Evolutionary conservation across 2,329 filamentous ascomycete genomes (phyloP).

Genomic region (Metarhizium anisopliae): DNA sequence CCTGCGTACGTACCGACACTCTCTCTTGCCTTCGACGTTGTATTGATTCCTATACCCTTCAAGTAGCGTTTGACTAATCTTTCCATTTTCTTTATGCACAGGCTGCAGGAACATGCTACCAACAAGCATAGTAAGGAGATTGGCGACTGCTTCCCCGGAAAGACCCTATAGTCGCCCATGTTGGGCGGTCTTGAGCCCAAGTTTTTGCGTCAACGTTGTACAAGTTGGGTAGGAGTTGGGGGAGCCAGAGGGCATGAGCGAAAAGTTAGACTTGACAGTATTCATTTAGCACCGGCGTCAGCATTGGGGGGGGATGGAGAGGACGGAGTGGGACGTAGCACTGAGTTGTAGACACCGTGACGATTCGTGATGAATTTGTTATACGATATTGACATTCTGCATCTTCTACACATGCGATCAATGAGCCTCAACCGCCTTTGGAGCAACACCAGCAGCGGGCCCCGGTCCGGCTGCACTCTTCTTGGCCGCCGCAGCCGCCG

Average conservation of each 20-base stretch:
- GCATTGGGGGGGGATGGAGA: not conserved
- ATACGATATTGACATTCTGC: not conserved
- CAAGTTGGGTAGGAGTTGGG: not conserved
- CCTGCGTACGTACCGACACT: conserved; percentile 46
- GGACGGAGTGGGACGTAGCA: not conserved
- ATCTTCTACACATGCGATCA: not conserved
- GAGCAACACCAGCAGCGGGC: conserved; percentile 12
- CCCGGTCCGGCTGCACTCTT: conserved; percentile 20
- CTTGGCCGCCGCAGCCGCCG: conserved; percentile 13
- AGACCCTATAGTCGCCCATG: conserved; percentile 8
- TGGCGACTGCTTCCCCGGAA: conserved; percentile 60
- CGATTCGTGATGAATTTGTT: not conserved
- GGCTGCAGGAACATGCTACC: conserved; percentile 59
- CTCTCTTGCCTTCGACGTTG: not conserved
- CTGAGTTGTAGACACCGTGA: not conserved
- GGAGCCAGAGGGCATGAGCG: not conserved
- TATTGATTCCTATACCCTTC: not conserved
- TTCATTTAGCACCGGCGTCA: conserved; percentile 7
- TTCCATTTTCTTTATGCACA: conserved; percentile 17
- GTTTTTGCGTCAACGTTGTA: not conserved
- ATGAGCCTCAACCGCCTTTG: conserved; percentile 20
- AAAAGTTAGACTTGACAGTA: not conserved
- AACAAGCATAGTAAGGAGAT: conserved; percentile 72
- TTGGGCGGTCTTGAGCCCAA: not conserved
- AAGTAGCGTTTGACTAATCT: not conserved